Percentiles rank a stretch among this genome's conserved stretches.
Evolutionary conservation across 2,329 filamentous ascomycete genomes (phyloP).

Genomic region (Neonectria coccinea): DNA sequence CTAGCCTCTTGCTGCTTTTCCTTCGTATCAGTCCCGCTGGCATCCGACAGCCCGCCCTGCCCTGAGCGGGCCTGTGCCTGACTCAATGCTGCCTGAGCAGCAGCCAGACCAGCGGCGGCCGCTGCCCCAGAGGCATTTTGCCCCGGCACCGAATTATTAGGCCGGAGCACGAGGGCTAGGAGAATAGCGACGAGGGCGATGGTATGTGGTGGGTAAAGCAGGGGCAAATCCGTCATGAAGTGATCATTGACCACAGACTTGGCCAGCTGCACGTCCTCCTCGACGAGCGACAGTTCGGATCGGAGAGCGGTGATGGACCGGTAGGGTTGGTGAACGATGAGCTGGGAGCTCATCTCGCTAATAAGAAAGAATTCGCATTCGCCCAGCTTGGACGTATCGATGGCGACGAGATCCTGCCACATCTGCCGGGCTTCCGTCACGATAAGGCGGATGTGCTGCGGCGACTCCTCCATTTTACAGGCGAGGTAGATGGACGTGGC

Average conservation of each 20-base stretch:
- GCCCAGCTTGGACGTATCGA: slow-evolving; percentile 85
- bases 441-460: slow-evolving; percentile 93
- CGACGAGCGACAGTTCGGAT: slow-evolving; percentile 75
- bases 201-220: slow-evolving; percentile 86
- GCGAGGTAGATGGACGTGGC: slow-evolving; percentile 95
- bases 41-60: slow-evolving; percentile 36
- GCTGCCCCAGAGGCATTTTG: slow-evolving; percentile 47
- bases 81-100: slow-evolving; percentile 61
- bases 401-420: slow-evolving; percentile 82
- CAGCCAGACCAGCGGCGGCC: slow-evolving; percentile 59
- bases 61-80: slow-evolving; percentile 56
- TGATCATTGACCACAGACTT: slow-evolving; percentile 91
- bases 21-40: slow-evolving; percentile 49
- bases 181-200: slow-evolving; percentile 90
- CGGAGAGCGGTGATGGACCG: slow-evolving; percentile 81
- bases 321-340: slow-evolving; percentile 93
- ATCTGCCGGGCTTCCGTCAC: slow-evolving; percentile 86
- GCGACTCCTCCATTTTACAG: slow-evolving; percentile 98
- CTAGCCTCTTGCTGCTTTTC: slow-evolving; percentile 66
- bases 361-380: slow-evolving; percentile 96
- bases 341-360: slow-evolving; percentile 88
- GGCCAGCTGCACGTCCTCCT: slow-evolving; percentile 82
- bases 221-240: slow-evolving; percentile 90
- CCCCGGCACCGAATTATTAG: slow-evolving; percentile 53
- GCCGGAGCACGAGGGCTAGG: slow-evolving; percentile 84